These are phyloP conservation scores for Colletotrichum orbiculare DNA, from an alignment of 2,329 filamentous ascomycete genomes.

Conservation along the genomic window DNA sequence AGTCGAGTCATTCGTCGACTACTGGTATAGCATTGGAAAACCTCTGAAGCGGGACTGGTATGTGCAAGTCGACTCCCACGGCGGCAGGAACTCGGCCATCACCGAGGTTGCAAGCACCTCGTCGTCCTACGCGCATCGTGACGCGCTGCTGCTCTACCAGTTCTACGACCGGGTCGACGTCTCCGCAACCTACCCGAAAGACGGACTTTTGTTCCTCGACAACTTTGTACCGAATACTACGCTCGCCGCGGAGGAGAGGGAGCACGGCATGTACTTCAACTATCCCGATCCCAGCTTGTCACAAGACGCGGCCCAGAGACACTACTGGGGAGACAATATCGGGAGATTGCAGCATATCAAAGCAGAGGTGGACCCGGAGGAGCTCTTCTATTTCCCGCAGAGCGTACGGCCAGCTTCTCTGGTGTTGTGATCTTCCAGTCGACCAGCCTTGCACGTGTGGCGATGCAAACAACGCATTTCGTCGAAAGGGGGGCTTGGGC, in stretches of 20 bases:
- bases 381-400: constrained; percentile 56
- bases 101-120: constrained; percentile 38
- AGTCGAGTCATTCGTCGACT: constrained; percentile 40
- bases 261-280: constrained; percentile 55
- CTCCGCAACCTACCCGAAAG: constrained; percentile 45
- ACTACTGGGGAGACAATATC: constrained; percentile 52
- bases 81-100: constrained; percentile 51
- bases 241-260: constrained; percentile 38
- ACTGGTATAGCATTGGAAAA: constrained; percentile 42
- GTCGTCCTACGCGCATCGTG: constrained; percentile 52
- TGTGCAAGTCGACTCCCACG: constrained; percentile 48
- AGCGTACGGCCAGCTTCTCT: constrained; percentile 38
- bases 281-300: constrained; percentile 52
- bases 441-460: too few relatives aligned
- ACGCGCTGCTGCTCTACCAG: constrained; percentile 62
- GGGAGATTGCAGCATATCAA: constrained; percentile 48
- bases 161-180: constrained; percentile 51
- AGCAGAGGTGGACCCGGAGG: constrained; percentile 47
- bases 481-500: too few relatives aligned
- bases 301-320: constrained; percentile 45
- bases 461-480: too few relatives aligned
- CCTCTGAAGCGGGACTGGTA: constrained; percentile 45
- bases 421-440: too few relatives aligned
- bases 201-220: constrained; percentile 48
- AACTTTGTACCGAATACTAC: constrained; percentile 49